phyloP scores from a whole-genome alignment of 2,329 filamentous ascomycete genomes.

The Celoporthe dispersa region DNA sequence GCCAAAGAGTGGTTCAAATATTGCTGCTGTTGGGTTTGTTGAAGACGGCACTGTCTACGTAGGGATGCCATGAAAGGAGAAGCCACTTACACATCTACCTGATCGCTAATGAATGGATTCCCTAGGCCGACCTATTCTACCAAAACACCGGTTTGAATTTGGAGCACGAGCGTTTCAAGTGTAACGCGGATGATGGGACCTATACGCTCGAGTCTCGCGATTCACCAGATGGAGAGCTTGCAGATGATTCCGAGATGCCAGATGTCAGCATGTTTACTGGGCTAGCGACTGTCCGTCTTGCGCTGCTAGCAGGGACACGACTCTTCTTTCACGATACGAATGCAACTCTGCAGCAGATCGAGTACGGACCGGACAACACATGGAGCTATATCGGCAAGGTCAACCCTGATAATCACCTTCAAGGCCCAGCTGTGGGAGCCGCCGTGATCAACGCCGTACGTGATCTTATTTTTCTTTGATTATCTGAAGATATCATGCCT shows the following conservation, averaged over 20 bases:
- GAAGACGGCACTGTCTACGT: conserved; percentile 9
- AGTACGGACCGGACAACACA: background rate
- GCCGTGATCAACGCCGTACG: conserved; percentile 2
- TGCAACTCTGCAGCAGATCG: conserved; percentile 7
- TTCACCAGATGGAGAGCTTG: conserved; percentile 1
- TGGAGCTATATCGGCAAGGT: conserved; percentile 11
- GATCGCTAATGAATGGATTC: background rate
- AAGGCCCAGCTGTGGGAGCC: conserved; percentile 5
- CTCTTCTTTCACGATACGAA: conserved; percentile 15
- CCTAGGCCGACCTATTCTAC: conserved; percentile 15
- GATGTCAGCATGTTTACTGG: conserved; percentile 8
- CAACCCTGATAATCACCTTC: conserved; percentile 14
- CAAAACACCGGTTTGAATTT: background rate
- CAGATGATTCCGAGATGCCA: background rate
- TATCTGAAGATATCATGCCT: background rate
- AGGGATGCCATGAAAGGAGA: background rate
- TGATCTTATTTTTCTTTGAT: too few species aligned
- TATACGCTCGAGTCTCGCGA: conserved; percentile 8
- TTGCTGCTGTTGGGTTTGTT: conserved; percentile 15
- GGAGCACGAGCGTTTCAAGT: conserved; percentile 17
- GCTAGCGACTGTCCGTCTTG: conserved; percentile 11
- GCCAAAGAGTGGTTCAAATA: conserved; percentile 1
- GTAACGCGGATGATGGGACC: conserved; percentile 4
- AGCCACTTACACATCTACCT: background rate
- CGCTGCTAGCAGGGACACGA: conserved; percentile 6